These are phyloP conservation scores for Eucalyptus erythrocorys DNA, from an alignment of 345 rosid genomes.

Conservation along the genomic window DNA sequence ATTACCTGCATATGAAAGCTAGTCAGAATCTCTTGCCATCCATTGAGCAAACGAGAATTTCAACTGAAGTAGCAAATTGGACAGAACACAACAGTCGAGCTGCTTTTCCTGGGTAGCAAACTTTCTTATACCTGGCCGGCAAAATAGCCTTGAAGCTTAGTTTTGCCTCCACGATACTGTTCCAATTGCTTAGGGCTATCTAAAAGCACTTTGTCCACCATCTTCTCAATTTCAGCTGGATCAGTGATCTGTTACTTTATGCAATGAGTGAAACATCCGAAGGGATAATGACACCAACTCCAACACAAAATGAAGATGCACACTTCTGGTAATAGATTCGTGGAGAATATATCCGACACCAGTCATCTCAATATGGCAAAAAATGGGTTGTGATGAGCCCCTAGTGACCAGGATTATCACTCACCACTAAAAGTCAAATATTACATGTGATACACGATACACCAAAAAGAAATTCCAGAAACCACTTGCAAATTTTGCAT, in stretches of 20 bases:
- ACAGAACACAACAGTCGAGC: neutral
- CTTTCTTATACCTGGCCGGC: conserved; percentile 63
- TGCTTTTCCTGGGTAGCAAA: neutral
- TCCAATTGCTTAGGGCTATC: conserved; percentile 82
- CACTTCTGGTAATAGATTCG: neutral
- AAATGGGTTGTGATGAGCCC: neutral
- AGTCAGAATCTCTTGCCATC: neutral
- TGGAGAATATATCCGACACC: neutral
- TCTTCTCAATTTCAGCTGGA: conserved; percentile 74
- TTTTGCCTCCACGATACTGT: conserved; percentile 80
- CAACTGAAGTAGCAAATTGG: neutral
- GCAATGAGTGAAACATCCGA: neutral
- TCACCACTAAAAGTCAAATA: neutral
- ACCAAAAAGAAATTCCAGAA: neutral
- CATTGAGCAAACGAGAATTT: neutral
- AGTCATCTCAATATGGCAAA: neutral
- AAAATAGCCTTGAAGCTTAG: conserved; percentile 83
- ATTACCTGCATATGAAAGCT: conserved; percentile 44
- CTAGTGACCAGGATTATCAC: neutral
- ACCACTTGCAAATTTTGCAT: neutral
- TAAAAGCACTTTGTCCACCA: conserved; percentile 56
- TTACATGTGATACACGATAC: neutral
- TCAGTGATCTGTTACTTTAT: conserved; percentile 44
- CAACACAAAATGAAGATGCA: neutral
- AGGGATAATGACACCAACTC: neutral